Percentiles rank a stretch among this genome's conserved stretches.
Evolutionary conservation across 192 early-diverging fungal species (phyloP).

Genomic region (Podila clonocystis): DNA sequence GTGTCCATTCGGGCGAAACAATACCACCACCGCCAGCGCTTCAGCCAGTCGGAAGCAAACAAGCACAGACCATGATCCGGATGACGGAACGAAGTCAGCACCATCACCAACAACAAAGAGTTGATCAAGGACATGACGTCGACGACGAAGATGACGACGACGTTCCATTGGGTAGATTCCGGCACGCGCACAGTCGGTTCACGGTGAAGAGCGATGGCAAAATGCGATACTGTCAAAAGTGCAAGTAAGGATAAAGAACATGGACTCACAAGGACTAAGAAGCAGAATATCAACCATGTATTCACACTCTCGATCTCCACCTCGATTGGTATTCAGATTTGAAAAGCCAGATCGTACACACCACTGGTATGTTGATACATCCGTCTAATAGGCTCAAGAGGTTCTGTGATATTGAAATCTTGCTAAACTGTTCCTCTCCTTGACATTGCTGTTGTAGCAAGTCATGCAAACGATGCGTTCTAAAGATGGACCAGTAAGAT

Average conservation of each 20-base stretch:
- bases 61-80: constrained; percentile 1
- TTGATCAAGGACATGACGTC: constrained; percentile 6
- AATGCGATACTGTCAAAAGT: constrained; percentile 58
- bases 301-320: neutral
- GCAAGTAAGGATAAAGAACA: constrained; percentile 23
- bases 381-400: neutral
- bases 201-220: constrained; percentile 55
- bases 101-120: neutral
- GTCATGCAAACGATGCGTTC: constrained; percentile 46
- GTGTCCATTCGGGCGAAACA: neutral
- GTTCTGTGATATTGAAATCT: too few species aligned
- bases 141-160: constrained; percentile 21
- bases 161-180: constrained; percentile 11
- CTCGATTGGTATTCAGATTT: constrained; percentile 9
- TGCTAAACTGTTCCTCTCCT: too few species aligned
- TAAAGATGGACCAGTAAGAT: constrained; percentile 59
- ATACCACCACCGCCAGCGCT: constrained; percentile 16
- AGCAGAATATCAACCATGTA: neutral
- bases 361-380: constrained; percentile 39
- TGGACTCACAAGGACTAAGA: neutral
- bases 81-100: constrained; percentile 14
- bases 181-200: constrained; percentile 15
- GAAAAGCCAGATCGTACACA: constrained; percentile 57
- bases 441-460: neutral
- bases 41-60: neutral